Percentiles rank a stretch among this genome's conserved stretches.
Conservation (phyloP, 768 basidiomycete genomes). For the Suillus decipiens region DNA sequence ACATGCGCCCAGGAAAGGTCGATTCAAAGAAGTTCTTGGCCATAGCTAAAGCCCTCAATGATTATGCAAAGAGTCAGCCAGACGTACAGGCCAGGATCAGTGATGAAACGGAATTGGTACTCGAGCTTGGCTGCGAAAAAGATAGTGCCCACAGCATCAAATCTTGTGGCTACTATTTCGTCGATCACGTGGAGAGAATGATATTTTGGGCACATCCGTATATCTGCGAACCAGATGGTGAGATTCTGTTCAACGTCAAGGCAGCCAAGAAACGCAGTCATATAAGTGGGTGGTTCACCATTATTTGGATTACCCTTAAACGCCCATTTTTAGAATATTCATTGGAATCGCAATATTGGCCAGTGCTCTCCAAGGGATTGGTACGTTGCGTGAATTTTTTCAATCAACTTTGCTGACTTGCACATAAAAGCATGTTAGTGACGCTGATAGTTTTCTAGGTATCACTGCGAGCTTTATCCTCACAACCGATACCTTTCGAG, state of each 20-base stretch:
- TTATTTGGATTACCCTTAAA: not conserved
- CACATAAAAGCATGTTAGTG: not conserved
- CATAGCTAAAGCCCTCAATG: not conserved
- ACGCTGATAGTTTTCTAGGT: conserved; percentile 17
- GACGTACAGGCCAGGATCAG: conserved; percentile 1
- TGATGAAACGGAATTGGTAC: conserved; percentile 10
- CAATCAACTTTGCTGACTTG: not conserved
- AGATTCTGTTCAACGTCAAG: conserved; percentile 13
- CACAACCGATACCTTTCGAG: conserved; percentile 10
- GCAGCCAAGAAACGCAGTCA: conserved; percentile 14
- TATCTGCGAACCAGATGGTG: conserved; percentile 4
- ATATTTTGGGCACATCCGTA: conserved; percentile 16
- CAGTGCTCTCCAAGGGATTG: not conserved
- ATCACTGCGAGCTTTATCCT: conserved; percentile 25
- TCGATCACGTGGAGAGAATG: conserved; percentile 7
- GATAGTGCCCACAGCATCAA: not conserved
- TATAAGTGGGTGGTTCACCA: conserved; percentile 12
- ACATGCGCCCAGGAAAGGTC: conserved; percentile 5
- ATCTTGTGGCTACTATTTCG: conserved; percentile 16
- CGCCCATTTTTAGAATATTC: conserved; percentile 18
- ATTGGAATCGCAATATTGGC: conserved; percentile 33
- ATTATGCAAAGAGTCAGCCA: not conserved
- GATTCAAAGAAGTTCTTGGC: not conserved
- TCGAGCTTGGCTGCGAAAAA: conserved; percentile 3
- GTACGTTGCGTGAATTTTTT: not conserved